Evolutionary conservation across 768 basidiomycete genomes (phyloP).

Genomic region (Lentinus brumalis): DNA sequence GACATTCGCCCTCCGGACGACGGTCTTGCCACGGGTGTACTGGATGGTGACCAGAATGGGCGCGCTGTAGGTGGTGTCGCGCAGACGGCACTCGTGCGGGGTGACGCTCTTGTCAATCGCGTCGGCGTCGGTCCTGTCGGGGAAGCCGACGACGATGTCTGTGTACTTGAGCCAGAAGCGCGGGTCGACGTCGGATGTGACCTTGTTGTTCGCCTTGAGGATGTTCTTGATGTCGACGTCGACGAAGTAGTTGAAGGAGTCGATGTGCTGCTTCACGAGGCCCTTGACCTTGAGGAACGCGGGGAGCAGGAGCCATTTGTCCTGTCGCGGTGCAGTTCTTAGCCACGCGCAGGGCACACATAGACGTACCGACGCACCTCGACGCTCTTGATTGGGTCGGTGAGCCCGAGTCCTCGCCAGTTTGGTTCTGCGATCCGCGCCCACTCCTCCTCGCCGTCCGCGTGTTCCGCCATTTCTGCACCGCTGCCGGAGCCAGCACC

Average conservation of each 20-base stretch:
- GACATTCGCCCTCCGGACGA: constrained; percentile 81
- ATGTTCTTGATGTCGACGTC: constrained; percentile 97
- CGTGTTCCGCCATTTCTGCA: constrained; percentile 9
- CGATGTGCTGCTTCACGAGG: constrained; percentile 98
- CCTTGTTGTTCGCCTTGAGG: constrained; percentile 88
- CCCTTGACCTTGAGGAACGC: constrained; percentile 98
- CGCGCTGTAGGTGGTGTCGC: constrained; percentile 93
- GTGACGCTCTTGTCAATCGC: constrained; percentile 83
- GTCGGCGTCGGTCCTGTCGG: constrained; percentile 83
- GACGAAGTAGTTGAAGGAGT: constrained; percentile 99
- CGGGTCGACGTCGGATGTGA: constrained; percentile 96
- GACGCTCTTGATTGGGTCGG: constrained; percentile 87
- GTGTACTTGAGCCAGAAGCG: constrained; percentile 96
- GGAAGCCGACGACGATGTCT: constrained; percentile 91
- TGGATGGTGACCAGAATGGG: constrained; percentile 93
- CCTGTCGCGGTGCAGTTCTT: constrained; percentile 48
- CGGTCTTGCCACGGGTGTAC: constrained; percentile 89
- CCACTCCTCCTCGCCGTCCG: constrained; percentile 53
- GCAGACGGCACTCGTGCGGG: constrained; percentile 95
- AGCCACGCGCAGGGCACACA: background rate
- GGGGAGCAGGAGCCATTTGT: constrained; percentile 97
- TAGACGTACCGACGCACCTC: constrained; percentile 59
- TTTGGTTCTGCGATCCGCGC: constrained; percentile 53
- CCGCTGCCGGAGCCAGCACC: too few species aligned
- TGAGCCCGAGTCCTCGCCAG: constrained; percentile 79